phyloP scores from a whole-genome alignment of 352 stramenopile species.

The Pythium phragmiticola region DNA sequence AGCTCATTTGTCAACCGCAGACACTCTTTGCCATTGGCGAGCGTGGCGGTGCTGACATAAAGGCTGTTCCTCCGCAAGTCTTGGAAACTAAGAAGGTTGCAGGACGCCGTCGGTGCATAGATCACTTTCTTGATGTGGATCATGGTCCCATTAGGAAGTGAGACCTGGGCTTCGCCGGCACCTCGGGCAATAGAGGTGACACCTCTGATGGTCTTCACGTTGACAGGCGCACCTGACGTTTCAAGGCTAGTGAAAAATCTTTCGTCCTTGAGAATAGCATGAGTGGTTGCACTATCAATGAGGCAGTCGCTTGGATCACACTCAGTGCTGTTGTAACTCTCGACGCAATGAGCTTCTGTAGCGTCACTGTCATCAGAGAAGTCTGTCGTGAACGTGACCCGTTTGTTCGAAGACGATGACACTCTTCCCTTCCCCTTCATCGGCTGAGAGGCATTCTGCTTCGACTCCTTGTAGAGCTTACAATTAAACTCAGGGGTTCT shows the following conservation, averaged over 20 bases:
- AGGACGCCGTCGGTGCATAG: too few relatives aligned
- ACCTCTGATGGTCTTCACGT: slow-evolving; percentile 17
- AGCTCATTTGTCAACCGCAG: too few relatives aligned
- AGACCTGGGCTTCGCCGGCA: too few relatives aligned
- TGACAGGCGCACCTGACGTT: not conserved
- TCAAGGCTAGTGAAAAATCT: slow-evolving; percentile 17
- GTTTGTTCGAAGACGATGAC: slow-evolving; percentile 5
- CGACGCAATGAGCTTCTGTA: slow-evolving; percentile 10
- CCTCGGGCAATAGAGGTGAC: slow-evolving; percentile 5
- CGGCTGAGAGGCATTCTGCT: not conserved
- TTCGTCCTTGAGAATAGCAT: slow-evolving; percentile 15
- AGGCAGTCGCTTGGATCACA: slow-evolving; percentile 7
- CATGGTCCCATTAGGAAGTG: too few relatives aligned
- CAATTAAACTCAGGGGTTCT: slow-evolving; percentile 10
- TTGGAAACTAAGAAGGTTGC: too few relatives aligned
- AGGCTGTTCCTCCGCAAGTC: too few relatives aligned
- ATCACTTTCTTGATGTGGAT: too few relatives aligned
- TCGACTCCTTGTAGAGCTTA: slow-evolving; percentile 16
- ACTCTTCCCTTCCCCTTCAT: slow-evolving; percentile 2
- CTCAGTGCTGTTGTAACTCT: slow-evolving; percentile 5
- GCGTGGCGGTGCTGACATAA: too few relatives aligned
- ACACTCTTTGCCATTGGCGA: too few relatives aligned
- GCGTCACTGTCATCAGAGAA: slow-evolving; percentile 20
- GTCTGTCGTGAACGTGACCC: slow-evolving; percentile 16
- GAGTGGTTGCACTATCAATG: slow-evolving; percentile 13